Base-by-base conservation (phyloP, 2,329 filamentous ascomycete genomes). In the Fusarium clavum region DNA sequence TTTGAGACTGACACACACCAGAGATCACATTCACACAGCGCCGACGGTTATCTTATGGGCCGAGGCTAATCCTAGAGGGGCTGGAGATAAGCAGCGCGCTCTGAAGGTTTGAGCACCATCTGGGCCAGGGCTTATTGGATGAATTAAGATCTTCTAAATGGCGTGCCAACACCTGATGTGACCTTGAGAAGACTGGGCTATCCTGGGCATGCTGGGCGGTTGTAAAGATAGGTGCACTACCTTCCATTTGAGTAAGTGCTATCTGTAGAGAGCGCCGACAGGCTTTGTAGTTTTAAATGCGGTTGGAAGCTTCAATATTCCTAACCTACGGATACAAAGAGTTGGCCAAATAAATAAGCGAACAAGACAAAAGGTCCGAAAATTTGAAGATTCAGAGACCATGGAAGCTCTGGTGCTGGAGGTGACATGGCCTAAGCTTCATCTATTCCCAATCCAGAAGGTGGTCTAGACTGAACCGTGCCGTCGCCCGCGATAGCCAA, bases 361-460 rank as follows among this genome's bases (percentile, higher is more conserved):
- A 67, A 59, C 32, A 48, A 54, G 47, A 53, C 67, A 72, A 75
- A 75, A 75, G 73, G 73, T 72, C 73, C 73, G 69, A 73, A 64
- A 71, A 44, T 60, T 34, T 29, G 24, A 38, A 65, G 55, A 54
- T 51, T 61, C 47, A 45, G 44, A 59, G 64, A 64, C 62, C 47
- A 56, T 61, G 30, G 43, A 55, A 70, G 38, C 59, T 67, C 53
- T 63, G 45, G n/a, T 53, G 47, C 53, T 63, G 41, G n/a, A 56
- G 47, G 45, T n/a, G 52, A 64, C 67, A 56, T 56, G 67, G 67
- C 22, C 59, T 38, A 43, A 51, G 46, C 16, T 40, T 20, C 30
- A 18, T 12, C 69, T 45, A 72, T 64, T 10, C 69, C 61, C 16
- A 43, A 62, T 60, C n/a, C 45, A 69, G 69, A 67, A 71, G 69